Evolutionary conservation across 345 rosid genomes (phyloP).

Genomic region (Pistacia integerrima): DNA sequence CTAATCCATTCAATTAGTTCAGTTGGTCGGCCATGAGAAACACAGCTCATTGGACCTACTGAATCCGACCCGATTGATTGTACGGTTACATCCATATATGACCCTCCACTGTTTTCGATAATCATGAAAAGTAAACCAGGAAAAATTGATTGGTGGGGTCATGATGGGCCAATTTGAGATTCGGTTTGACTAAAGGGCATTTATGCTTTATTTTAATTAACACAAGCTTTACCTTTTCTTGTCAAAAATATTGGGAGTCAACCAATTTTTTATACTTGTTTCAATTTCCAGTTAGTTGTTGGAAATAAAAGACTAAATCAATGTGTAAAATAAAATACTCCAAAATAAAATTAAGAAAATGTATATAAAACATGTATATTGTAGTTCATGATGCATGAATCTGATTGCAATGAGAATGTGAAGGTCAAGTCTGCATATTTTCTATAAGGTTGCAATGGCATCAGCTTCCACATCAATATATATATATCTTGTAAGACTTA

Average conservation of each 20-base stretch:
- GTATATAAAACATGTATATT: no score
- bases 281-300: not conserved
- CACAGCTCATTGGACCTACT: not conserved
- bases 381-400: not conserved
- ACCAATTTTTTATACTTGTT: slow-evolving; percentile 5
- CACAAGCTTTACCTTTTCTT: not conserved
- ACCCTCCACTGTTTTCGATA: not conserved
- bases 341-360: not conserved
- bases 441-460: no score
- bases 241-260: slow-evolving; percentile 18
- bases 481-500: no score
- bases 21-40: slow-evolving; percentile 40
- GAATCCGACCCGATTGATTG: not conserved
- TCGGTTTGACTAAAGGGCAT: slow-evolving; percentile 27
- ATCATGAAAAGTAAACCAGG: not conserved
- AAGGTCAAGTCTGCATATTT: no score
- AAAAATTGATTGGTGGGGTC: slow-evolving; percentile 20
- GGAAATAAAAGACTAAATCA: not conserved
- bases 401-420: not conserved
- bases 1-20: slow-evolving; percentile 30
- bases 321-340: not conserved
- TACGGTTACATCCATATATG: not conserved
- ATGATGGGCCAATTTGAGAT: slow-evolving; percentile 21
- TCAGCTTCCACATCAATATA: no score
- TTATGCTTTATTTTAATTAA: slow-evolving; percentile 4